Base-by-base conservation (phyloP, 2,329 filamentous ascomycete species). In the Bipolaris cookei region DNA sequence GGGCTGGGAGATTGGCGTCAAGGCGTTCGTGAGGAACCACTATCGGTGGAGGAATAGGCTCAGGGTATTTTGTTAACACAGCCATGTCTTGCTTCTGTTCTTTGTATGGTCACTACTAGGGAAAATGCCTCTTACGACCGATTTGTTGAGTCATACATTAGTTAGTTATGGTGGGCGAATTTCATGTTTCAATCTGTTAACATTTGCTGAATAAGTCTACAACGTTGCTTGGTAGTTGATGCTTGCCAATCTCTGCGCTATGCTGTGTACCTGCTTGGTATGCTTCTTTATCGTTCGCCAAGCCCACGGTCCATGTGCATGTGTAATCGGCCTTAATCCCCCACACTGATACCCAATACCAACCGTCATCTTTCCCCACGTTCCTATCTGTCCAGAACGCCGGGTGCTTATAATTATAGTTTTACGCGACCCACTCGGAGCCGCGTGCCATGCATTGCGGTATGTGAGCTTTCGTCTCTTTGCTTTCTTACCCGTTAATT, bases 361-460 rank as follows among this genome's bases (percentile, higher is more conserved):
- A 55, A 58, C 53, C 38, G 58, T 62, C 48, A 46, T 59, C 54
- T 56, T 59, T 68, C 65, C 62, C 67, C 67, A 67, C 65, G 67
- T 62, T 63, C 49, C 51, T 64, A 60, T 66, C 64, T 54, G 37
- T 45, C 58, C 52, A 56, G 51, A 52, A 54, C 61, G 44, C 38
- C 44, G 43, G 58, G 34, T 38, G 20, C 39, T 20, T 39, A 45
- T 38, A 25, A 41, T 44, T 34, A 54, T 64, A 58, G 45, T 39
- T 60, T 54, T 37, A 42, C 23, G 43, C 42, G 58, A 52, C 61
- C 58, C 63, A 66, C 60, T 35, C 32, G 34, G 53, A 65, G 55
- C 57, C 50, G 61, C 63, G 56, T 49, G 25, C 21, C 16, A 44
- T 47, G 38, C n/a, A 41, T 43, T 28, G 32, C 37, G 18, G 32